These are phyloP conservation scores for Geranium incanum DNA, from an alignment of 441 rosid genomes.

Conservation along the genomic window DNA sequence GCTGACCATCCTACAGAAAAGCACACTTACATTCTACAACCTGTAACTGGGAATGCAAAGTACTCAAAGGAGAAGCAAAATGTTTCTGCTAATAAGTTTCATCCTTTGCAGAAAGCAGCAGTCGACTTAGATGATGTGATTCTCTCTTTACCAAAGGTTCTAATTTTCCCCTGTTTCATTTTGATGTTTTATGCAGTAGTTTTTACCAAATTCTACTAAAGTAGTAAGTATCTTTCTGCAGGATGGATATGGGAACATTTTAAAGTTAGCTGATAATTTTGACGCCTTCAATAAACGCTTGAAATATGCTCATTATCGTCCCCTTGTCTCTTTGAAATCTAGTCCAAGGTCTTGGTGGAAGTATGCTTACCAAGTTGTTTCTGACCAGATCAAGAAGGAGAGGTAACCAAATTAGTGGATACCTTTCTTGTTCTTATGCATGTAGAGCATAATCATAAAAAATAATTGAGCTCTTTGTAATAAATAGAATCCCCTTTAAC, in stretches of 20 bases:
- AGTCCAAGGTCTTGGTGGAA: slow-evolving; percentile 92
- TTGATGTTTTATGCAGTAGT: slow-evolving; percentile 17
- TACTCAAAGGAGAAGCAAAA: slow-evolving; percentile 54
- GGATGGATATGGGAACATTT: slow-evolving; percentile 81
- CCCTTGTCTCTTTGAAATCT: slow-evolving; percentile 59
- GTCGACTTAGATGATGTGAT: slow-evolving; percentile 95
- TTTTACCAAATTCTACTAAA: slow-evolving; percentile 22
- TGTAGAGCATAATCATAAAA: not conserved
- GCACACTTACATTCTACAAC: slow-evolving; percentile 84
- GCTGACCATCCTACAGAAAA: slow-evolving; percentile 47
- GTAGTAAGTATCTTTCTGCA: slow-evolving; percentile 31
- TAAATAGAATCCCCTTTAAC: not conserved
- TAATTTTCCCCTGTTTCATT: slow-evolving; percentile 19
- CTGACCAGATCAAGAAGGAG: slow-evolving; percentile 79
- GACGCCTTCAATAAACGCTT: slow-evolving; percentile 81
- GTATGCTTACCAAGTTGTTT: slow-evolving; percentile 77
- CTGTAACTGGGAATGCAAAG: slow-evolving; percentile 87
- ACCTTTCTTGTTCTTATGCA: slow-evolving; percentile 1
- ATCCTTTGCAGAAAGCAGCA: slow-evolving; percentile 75
- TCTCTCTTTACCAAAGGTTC: slow-evolving; percentile 87
- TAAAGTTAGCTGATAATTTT: slow-evolving; percentile 93
- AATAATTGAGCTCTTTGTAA: not conserved
- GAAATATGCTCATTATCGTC: slow-evolving; percentile 87
- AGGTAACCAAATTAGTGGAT: slow-evolving; percentile 41
- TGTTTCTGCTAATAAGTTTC: slow-evolving; percentile 33